Evolutionary conservation across 2,329 filamentous ascomycete species (phyloP), one percentile per base, ranked within the genome.

Genomic region (Pseudogymnoascus sp.): DNA sequence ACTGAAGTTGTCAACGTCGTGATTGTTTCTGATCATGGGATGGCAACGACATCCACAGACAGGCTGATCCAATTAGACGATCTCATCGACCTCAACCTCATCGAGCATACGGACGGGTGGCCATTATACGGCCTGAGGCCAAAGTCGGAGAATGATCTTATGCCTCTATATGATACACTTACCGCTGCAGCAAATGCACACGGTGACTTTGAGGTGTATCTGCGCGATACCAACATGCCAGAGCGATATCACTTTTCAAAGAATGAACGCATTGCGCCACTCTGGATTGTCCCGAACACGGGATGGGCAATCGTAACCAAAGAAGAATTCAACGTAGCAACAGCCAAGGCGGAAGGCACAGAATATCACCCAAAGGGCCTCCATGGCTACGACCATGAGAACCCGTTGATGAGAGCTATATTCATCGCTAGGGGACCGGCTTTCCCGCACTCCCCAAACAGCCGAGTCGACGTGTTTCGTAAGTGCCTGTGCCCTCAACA

Each of bases 21-120:
- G 35, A 83, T 99, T n/a, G 93, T 99, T 2, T 97, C 92, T 0
- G 95, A 99, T 73, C 95, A 99, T 73, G 95, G 95, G 60, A 99
- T 99, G 95, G 95, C 95, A 1, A 96, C 92, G 0, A 97, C 95
- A 0, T 90, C 93, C 65, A 85, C 83, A 0, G 81, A 86, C 17
- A 84, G 95, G 10, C 79, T 97, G 53, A 83, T 97, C 26, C 95
- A 97, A 75, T 80, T 97, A 2, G 95, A 99, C 67, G 91, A 97
- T 71, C 77, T 97, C 3, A 81, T 97, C 56, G 91, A 97, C 72
- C 81, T 89, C 5, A 78, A 77, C 59, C 83, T 91, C 69, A 87
- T 97, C 50, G 88, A 89, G 64, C 91, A 95, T 72, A 88, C 86
- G 26, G 95, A 99, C 69, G 95, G 95, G 62, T 99, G 95, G 95